A percentile compares a stretch with the other conserved stretches of the same genome.
phyloP scores from a whole-genome alignment of 768 basidiomycete species.

The Lentinus tigrinus region DNA sequence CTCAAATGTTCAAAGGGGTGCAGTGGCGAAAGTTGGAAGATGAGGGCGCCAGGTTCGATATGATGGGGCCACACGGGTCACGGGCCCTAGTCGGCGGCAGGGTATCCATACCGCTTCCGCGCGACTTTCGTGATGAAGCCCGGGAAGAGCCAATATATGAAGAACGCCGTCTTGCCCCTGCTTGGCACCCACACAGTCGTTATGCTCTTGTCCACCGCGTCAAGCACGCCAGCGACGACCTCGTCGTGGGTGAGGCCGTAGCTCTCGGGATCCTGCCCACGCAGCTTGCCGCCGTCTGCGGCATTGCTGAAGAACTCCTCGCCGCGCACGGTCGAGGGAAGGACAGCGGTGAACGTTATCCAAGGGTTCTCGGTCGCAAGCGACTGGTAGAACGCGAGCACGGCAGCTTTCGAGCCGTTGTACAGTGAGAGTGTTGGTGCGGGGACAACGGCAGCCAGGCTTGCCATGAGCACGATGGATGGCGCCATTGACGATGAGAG shows the following conservation, averaged over 20 bases:
- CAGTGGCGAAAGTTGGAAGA: too few relatives aligned
- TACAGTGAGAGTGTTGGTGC: conserved; percentile 86
- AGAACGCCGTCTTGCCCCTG: too few relatives aligned
- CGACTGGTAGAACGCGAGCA: conserved; percentile 72
- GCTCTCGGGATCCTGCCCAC: conserved; percentile 49
- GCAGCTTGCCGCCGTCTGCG: conserved; percentile 51
- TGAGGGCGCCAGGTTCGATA: too few relatives aligned
- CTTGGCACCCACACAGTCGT: too few relatives aligned
- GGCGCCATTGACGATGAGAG: conserved; percentile 65
- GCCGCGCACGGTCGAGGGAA: conserved; percentile 68
- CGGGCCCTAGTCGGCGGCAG: too few relatives aligned
- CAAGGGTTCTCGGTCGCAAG: conserved; percentile 78
- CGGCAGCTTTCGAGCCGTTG: conserved; percentile 78
- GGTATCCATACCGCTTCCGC: too few relatives aligned
- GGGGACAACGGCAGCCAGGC: conserved; percentile 75
- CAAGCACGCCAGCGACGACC: conserved; percentile 38
- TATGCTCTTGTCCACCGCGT: too few relatives aligned
- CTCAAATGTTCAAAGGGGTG: too few relatives aligned
- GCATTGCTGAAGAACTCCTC: conserved; percentile 77
- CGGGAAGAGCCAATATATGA: too few relatives aligned
- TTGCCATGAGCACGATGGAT: conserved; percentile 76
- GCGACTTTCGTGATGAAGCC: too few relatives aligned
- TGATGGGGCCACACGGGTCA: too few relatives aligned
- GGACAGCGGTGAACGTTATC: conserved; percentile 58
- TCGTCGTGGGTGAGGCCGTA: conserved; percentile 55